phyloP scores from a whole-genome alignment of 1,284 basidiomycete species.

The Ganoderma lucidum region DNA sequence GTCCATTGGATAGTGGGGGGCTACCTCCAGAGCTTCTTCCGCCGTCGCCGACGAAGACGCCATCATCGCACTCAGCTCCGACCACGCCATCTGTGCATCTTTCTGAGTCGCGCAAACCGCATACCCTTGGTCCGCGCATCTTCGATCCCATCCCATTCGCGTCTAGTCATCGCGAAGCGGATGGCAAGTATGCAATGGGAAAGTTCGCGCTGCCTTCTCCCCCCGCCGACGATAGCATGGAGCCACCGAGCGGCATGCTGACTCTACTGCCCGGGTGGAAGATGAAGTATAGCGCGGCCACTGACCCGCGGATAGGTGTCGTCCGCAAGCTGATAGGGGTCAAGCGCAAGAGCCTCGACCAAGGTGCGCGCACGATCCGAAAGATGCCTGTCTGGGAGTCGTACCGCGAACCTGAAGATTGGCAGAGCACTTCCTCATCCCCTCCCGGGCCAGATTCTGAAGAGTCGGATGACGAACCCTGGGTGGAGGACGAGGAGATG shows the following conservation, averaged over 20 bases:
- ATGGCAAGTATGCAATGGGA: slow-evolving; percentile 76
- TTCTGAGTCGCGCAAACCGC: slow-evolving; percentile 34
- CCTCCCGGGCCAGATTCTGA: slow-evolving; percentile 44
- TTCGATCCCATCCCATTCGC: slow-evolving; percentile 81
- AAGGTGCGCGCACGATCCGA: slow-evolving; percentile 40
- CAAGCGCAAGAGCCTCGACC: slow-evolving; percentile 59
- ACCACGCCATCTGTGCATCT: slow-evolving; percentile 62
- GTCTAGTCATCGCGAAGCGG: slow-evolving; percentile 60
- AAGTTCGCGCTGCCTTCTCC: slow-evolving; percentile 79
- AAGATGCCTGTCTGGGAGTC: slow-evolving; percentile 47
- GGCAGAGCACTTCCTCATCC: slow-evolving; percentile 45
- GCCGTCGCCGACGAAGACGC: slow-evolving; percentile 51
- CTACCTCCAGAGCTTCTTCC: slow-evolving; percentile 44
- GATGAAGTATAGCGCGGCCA: slow-evolving; percentile 59
- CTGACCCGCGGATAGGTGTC: slow-evolving; percentile 73
- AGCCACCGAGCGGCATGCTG: slow-evolving; percentile 32
- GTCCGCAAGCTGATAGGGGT: slow-evolving; percentile 69
- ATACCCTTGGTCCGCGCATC: slow-evolving; percentile 33
- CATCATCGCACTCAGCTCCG: slow-evolving; percentile 51
- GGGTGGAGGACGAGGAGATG: slow-evolving; percentile 46
- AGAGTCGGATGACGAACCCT: slow-evolving; percentile 44
- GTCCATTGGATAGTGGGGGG: slow-evolving; percentile 23
- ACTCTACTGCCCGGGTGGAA: slow-evolving; percentile 50
- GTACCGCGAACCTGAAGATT: slow-evolving; percentile 53
- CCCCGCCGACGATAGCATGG: slow-evolving; percentile 55